phyloP scores from a whole-genome alignment of 169 alveolate genomes.

The Cryptosporidium viatorum region DNA sequence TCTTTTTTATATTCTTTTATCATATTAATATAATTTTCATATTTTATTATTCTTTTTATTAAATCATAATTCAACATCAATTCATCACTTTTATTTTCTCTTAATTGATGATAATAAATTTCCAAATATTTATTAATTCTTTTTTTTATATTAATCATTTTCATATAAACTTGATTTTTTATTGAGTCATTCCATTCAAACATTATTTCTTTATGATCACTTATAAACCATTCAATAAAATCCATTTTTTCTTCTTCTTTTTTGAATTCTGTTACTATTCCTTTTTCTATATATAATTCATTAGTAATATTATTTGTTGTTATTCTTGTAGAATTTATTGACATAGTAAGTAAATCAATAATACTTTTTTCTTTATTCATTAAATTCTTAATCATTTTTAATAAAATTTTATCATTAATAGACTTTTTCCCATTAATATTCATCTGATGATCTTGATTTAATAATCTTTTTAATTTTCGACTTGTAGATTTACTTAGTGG shows the following conservation, averaged over 20 bases:
- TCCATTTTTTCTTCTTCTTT: conserved; percentile 36
- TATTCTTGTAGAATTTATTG: conserved; percentile 28
- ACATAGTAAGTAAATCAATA: conserved; percentile 55
- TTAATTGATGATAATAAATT: no score
- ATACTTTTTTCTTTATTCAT: conserved; percentile 6
- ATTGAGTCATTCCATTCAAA: conserved; percentile 12
- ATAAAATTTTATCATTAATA: not conserved
- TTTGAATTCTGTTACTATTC: not conserved
- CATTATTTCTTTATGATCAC: conserved; percentile 12
- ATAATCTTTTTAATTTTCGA: conserved; percentile 12
- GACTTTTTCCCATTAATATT: not conserved
- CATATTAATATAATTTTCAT: conserved; percentile 9
- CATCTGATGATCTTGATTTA: not conserved
- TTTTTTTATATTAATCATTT: not conserved
- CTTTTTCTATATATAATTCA: no score
- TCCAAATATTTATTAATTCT: not conserved
- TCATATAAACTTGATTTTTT: not conserved
- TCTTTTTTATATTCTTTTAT: not conserved
- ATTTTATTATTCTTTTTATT: conserved; percentile 73
- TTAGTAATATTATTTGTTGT: no score
- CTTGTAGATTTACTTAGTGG: conserved; percentile 13
- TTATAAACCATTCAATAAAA: conserved; percentile 56
- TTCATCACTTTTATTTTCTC: not conserved
- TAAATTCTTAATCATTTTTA: not conserved
- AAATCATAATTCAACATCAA: conserved; percentile 45